Evolutionary conservation across 139 green algal genomes (phyloP).

Genomic region (Haematococcus sp.): DNA sequence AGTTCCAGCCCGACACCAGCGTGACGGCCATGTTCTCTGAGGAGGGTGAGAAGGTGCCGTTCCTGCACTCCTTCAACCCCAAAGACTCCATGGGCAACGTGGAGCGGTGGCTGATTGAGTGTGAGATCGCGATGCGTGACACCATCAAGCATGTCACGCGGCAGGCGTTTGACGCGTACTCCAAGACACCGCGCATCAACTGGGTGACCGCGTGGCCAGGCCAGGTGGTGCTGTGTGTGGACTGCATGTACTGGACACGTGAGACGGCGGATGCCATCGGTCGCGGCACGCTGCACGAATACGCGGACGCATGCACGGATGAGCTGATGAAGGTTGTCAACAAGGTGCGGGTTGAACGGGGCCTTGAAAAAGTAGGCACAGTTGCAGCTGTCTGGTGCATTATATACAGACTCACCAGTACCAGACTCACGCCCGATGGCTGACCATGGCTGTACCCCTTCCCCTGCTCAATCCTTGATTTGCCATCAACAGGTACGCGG

Average conservation of each 20-base stretch:
- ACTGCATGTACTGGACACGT: constrained; percentile 76
- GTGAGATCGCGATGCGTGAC: constrained; percentile 65
- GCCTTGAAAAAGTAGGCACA: not conserved
- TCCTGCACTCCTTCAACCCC: constrained; percentile 61
- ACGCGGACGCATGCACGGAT: constrained; percentile 60
- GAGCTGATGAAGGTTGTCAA: constrained; percentile 70
- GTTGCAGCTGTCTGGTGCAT: too few species aligned
- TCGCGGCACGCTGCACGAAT: constrained; percentile 39
- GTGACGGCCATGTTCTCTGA: constrained; percentile 70
- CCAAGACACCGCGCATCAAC: constrained; percentile 45
- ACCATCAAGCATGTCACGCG: constrained; percentile 46
- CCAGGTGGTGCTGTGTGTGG: constrained; percentile 59
- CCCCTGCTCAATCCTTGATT: too few species aligned
- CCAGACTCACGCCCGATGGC: not conserved
- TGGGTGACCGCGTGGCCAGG: constrained; percentile 63
- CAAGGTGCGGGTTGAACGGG: constrained; percentile 35
- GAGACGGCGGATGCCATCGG: constrained; percentile 59
- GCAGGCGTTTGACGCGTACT: constrained; percentile 58
- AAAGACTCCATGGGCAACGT: constrained; percentile 54
- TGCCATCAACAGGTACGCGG: constrained; percentile 49
- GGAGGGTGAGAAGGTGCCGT: constrained; percentile 69
- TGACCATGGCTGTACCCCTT: too few species aligned
- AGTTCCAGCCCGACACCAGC: constrained; percentile 57
- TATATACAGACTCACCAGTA: too few species aligned
- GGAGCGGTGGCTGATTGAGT: constrained; percentile 82